Percentiles rank a stretch among this genome's conserved stretches.
Evolutionary conservation across 2,329 filamentous ascomycete genomes (phyloP).

Genomic region (Epichloe festucae): DNA sequence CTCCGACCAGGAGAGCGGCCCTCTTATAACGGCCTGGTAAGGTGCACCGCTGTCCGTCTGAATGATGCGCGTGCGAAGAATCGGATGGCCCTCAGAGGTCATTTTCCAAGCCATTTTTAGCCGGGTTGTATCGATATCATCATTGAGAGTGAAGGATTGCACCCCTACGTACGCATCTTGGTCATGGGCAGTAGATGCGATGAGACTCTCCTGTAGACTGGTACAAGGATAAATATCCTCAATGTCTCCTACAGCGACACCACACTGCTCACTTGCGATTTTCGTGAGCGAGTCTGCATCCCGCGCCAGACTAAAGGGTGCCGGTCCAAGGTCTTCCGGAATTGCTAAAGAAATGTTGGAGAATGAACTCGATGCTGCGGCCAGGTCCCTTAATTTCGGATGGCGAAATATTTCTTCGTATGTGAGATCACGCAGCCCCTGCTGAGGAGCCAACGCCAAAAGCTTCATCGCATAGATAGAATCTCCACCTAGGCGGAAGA

Average conservation of each 20-base stretch:
- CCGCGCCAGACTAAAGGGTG: not conserved
- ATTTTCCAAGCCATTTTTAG: not conserved
- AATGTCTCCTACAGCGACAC: not conserved
- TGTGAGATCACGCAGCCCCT: not conserved
- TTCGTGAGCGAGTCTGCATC: too few relatives aligned
- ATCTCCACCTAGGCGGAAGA: slow-evolving; percentile 31
- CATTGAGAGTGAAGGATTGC: not conserved
- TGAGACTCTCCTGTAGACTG: not conserved
- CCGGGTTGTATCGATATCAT: not conserved
- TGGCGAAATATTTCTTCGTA: slow-evolving; percentile 1
- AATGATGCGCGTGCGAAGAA: not conserved
- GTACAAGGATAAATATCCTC: not conserved
- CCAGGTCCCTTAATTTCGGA: slow-evolving; percentile 1
- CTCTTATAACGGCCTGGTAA: not conserved
- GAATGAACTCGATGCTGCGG: not conserved
- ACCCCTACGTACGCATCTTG: not conserved
- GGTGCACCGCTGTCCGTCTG: not conserved
- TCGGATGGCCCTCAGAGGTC: not conserved
- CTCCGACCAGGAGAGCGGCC: not conserved
- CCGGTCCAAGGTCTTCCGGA: not conserved
- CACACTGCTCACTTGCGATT: not conserved
- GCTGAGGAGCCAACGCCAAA: slow-evolving; percentile 11
- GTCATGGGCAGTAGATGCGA: not conserved
- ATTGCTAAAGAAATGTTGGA: not conserved
- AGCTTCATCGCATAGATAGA: slow-evolving; percentile 32